Percentiles rank a stretch among this genome's conserved stretches.
Evolutionary conservation across 2,329 filamentous ascomycete genomes (phyloP).

Genomic region (Colletotrichum cordylinicola): DNA sequence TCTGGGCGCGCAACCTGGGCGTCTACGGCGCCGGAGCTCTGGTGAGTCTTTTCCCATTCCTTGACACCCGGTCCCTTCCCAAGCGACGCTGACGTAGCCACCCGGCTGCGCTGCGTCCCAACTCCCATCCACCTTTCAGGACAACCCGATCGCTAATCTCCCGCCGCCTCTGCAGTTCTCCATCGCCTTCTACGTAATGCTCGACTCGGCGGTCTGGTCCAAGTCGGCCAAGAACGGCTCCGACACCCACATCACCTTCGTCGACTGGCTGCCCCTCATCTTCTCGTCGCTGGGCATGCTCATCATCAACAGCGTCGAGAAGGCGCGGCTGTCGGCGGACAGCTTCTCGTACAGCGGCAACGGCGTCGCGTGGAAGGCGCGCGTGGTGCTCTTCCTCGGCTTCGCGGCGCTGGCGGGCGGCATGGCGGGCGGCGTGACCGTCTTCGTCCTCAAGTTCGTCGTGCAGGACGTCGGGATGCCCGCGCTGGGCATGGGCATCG

Average conservation of each 20-base stretch:
- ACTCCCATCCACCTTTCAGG: background rate
- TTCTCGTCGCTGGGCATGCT: slow-evolving; percentile 73
- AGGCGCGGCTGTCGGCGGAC: slow-evolving; percentile 68
- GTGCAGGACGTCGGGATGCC: slow-evolving; percentile 64
- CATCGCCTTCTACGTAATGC: slow-evolving; percentile 71
- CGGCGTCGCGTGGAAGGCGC: slow-evolving; percentile 72
- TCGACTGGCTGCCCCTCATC: slow-evolving; percentile 74
- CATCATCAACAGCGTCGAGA: slow-evolving; percentile 75
- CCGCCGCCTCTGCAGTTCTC: slow-evolving; percentile 57
- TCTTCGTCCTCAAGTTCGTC: slow-evolving; percentile 70
- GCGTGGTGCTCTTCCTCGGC: slow-evolving; percentile 70
- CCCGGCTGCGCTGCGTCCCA: background rate
- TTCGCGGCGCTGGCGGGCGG: slow-evolving; percentile 70
- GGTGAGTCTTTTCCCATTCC: slow-evolving; percentile 48
- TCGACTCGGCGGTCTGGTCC: slow-evolving; percentile 72
- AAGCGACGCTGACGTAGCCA: background rate
- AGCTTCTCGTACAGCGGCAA: slow-evolving; percentile 67
- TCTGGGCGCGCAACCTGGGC: slow-evolving; percentile 67
- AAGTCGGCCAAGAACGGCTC: slow-evolving; percentile 65
- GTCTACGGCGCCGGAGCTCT: slow-evolving; percentile 68
- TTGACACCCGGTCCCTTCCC: background rate
- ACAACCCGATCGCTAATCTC: slow-evolving; percentile 2
- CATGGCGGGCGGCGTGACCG: slow-evolving; percentile 73
- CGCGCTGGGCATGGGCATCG: slow-evolving; percentile 69
- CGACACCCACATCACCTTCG: slow-evolving; percentile 67